Conservation (phyloP, 2,329 filamentous ascomycete genomes). For the Davidsoniella australis region DNA sequence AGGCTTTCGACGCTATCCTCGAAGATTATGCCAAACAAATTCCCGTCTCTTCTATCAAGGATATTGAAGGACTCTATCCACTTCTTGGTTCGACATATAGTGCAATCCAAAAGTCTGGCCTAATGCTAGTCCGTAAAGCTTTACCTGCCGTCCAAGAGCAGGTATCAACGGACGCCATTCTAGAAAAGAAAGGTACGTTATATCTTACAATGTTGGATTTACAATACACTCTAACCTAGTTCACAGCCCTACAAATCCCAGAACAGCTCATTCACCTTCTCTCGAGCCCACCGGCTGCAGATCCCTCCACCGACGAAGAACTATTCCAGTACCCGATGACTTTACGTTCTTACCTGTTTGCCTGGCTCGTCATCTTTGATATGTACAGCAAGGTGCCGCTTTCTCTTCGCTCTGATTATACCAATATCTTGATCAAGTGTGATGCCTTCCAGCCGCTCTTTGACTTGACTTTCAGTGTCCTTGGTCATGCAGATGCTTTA, state of each 20-base stretch:
- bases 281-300: slow-evolving; percentile 14
- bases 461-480: slow-evolving; percentile 65
- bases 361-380: slow-evolving; percentile 83
- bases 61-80: no score
- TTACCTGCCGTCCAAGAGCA: slow-evolving; percentile 66
- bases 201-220: slow-evolving; percentile 10
- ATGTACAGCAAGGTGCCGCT: slow-evolving; percentile 63
- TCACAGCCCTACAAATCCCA: no score
- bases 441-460: slow-evolving; percentile 53
- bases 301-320: slow-evolving; percentile 46
- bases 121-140: slow-evolving; percentile 61
- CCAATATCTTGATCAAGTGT: slow-evolving; percentile 58
- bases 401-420: slow-evolving; percentile 68
- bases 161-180: slow-evolving; percentile 56
- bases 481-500: slow-evolving; percentile 60
- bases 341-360: slow-evolving; percentile 66
- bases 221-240: background rate
- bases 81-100: slow-evolving; percentile 43
- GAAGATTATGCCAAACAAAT: no score
- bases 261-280: background rate
- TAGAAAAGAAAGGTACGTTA: slow-evolving; percentile 45
- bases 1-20: no score
- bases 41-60: no score
- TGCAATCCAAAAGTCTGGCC: slow-evolving; percentile 64
- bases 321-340: slow-evolving; percentile 51